Evolutionary conservation across 73 alveolate species (phyloP).

Genomic region (Paraurostyla sp.): DNA sequence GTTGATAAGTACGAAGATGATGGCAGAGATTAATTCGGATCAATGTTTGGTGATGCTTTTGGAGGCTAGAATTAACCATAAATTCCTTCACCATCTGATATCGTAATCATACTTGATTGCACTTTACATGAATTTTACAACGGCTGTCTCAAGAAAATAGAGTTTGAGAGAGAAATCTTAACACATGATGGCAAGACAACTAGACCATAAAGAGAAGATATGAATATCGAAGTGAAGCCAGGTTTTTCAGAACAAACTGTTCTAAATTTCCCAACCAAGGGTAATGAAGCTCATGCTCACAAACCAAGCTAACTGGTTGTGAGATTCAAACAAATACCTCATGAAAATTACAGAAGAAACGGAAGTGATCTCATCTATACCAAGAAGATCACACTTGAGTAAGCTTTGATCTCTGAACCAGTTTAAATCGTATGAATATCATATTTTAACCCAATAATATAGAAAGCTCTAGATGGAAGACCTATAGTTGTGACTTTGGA

Average conservation of each 20-base stretch:
- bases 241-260: slow-evolving; percentile 87
- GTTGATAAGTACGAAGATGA: slow-evolving; percentile 79
- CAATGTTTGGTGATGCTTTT: slow-evolving; percentile 84
- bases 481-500: slow-evolving; percentile 75
- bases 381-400: slow-evolving; percentile 77
- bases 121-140: slow-evolving; percentile 87
- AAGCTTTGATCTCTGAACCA: slow-evolving; percentile 89
- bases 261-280: slow-evolving; percentile 82
- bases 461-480: slow-evolving; percentile 81
- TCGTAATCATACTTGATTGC: slow-evolving; percentile 80
- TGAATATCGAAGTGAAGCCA: slow-evolving; percentile 85
- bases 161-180: slow-evolving; percentile 78
- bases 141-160: slow-evolving; percentile 88
- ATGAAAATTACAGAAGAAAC: slow-evolving; percentile 81
- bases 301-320: slow-evolving; percentile 82
- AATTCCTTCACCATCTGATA: slow-evolving; percentile 70
- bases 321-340: slow-evolving; percentile 83
- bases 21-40: slow-evolving; percentile 68
- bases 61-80: slow-evolving; percentile 75
- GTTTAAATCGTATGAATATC: slow-evolving; percentile 67
- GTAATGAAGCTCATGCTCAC: slow-evolving; percentile 85
- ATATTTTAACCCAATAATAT: not conserved
- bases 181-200: slow-evolving; percentile 90
- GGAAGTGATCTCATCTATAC: slow-evolving; percentile 88
- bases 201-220: slow-evolving; percentile 62